Evolutionary conservation across 169 alveolate species (phyloP), one percentile per base, ranked within the genome.

Genomic region (Eimeria praecox): DNA sequence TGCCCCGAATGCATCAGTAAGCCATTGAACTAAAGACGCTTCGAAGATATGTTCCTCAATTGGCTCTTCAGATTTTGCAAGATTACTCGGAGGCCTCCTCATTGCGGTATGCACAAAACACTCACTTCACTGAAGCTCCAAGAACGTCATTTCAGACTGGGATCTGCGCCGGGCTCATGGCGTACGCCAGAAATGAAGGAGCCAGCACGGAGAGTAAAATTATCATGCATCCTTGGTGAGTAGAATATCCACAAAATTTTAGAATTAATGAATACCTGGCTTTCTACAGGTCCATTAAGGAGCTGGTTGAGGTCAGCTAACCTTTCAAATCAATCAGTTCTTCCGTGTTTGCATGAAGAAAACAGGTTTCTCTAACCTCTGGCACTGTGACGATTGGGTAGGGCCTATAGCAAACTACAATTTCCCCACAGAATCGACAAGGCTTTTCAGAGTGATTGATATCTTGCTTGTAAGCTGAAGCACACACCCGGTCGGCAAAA

Each of bases 381-480:
- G 92, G 92, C 18, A 86, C 92, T 40, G 92, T 86, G 92, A 86
- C 92, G 30, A 86, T 86, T 86, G 92, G 92, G 92, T 86, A 86
- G 40, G 92, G 24, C 78, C 42, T 8, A 86, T 86, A 59, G 22
- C 40, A 54, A 27, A 52, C 12, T 49, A 27, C 30, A 80, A 86
- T 18, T n/a, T 22, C 80, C 42, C 10, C 3, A 38, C 14, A 38
- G 30, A 86, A 33, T 0, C 12, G 56, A 33, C 66, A 86, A 1
- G 56, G 27, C 22, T 9, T 14, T 82, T 0, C 90, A 82, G 90
- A 82, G 73, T 82, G 24, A 35, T 52, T 46, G 90, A 82, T 52
- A 82, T 82, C 73, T 49, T 52, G 90, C 90, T 82, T 30, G 90
- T 82, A 35, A 82, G 90, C 62, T 82, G 73, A 52, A 52, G 49